A percentile compares a stretch with the other conserved stretches of the same genome.
These are phyloP conservation scores for Mycena crocata DNA, from an alignment of 768 basidiomycete species.

Conservation along the genomic window DNA sequence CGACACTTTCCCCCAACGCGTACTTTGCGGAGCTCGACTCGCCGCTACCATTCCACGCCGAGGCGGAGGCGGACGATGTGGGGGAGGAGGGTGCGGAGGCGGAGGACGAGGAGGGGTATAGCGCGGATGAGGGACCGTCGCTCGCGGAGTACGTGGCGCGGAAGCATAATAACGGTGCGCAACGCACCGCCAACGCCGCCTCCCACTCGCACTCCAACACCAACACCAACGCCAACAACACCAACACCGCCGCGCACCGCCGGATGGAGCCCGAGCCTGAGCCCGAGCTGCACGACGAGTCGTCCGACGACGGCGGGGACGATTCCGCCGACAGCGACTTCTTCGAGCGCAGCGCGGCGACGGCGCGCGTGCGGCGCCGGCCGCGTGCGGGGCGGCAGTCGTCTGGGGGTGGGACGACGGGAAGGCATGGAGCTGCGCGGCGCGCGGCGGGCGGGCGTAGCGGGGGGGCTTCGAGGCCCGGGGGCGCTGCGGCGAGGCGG, in stretches of 20 bases:
- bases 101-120: no score
- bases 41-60: no score
- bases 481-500: conserved; percentile 1
- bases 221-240: not conserved
- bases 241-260: no score
- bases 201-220: not conserved
- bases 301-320: conserved; percentile 31
- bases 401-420: not conserved
- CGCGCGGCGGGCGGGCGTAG: conserved; percentile 7
- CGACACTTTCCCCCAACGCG: conserved; percentile 22
- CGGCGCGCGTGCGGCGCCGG: not conserved
- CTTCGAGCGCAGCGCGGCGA: conserved; percentile 17
- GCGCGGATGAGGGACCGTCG: no score
- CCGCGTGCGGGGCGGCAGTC: not conserved
- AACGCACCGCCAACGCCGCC: not conserved
- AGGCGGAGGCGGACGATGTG: not conserved
- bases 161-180: no score
- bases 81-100: not conserved
- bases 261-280: no score
- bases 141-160: no score
- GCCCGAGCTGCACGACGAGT: not conserved
- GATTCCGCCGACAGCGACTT: conserved; percentile 29
- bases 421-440: not conserved
- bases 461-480: conserved; percentile 2
- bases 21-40: conserved; percentile 26